A percentile compares a stretch with the other conserved stretches of the same genome.
Conservation (phyloP, 305 asterid genomes). For the Caryopteris hybrid region DNA sequence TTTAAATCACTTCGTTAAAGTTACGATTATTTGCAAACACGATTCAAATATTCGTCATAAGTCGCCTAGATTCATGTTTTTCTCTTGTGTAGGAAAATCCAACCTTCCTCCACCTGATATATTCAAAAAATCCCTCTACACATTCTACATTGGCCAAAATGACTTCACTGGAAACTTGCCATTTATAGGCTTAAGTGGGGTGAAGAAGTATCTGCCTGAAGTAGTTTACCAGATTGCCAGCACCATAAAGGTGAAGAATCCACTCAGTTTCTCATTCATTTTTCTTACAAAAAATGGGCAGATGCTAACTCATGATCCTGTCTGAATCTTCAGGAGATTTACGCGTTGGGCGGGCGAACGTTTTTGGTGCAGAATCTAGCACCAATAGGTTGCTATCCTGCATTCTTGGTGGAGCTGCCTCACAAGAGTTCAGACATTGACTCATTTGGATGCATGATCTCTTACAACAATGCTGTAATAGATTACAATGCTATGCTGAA, state of each 20-base stretch:
- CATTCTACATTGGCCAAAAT: conserved; percentile 86
- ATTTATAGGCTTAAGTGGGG: conserved; percentile 47
- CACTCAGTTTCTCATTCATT: too few relatives aligned
- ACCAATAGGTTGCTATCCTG: conserved; percentile 86
- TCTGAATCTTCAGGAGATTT: conserved; percentile 71
- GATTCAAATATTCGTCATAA: too few relatives aligned
- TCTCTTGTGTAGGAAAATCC: conserved; percentile 18
- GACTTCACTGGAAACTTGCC: conserved; percentile 67
- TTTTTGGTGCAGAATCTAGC: conserved; percentile 71
- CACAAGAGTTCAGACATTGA: conserved; percentile 57
- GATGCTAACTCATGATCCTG: too few relatives aligned
- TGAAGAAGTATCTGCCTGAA: conserved; percentile 52
- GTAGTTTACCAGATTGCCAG: conserved; percentile 58
- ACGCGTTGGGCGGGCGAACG: conserved; percentile 62
- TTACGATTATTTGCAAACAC: too few relatives aligned
- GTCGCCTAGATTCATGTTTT: too few relatives aligned
- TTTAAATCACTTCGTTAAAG: too few relatives aligned
- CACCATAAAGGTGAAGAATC: conserved; percentile 71
- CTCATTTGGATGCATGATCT: conserved; percentile 65
- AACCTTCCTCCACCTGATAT: conserved; percentile 48
- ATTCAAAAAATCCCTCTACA: conserved; percentile 69
- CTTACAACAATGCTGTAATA: conserved; percentile 62
- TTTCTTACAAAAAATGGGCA: neutral
- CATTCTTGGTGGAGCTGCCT: conserved; percentile 57
- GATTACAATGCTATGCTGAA: conserved; percentile 59